A percentile compares a stretch with the other conserved stretches of the same genome.
These are phyloP conservation scores for Eucalyptus pumila DNA, from an alignment of 345 rosid genomes.

Conservation along the genomic window DNA sequence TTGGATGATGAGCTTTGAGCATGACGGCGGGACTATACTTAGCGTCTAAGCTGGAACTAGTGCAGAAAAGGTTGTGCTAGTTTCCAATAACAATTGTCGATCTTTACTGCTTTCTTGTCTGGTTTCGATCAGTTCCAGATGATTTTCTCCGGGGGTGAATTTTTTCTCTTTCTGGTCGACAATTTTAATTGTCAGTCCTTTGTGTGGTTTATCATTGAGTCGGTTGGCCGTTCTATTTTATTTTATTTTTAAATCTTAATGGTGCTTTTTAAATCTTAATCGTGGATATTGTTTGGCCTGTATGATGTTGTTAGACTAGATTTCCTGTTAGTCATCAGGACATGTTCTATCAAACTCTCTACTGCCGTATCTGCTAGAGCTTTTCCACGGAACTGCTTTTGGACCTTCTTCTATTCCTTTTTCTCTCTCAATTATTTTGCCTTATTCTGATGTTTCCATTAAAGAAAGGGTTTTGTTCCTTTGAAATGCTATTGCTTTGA, in stretches of 20 bases:
- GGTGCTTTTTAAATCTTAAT: not conserved
- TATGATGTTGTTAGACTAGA: not conserved
- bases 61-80: constrained; percentile 25
- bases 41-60: constrained; percentile 19
- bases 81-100: constrained; percentile 19
- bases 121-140: constrained; percentile 5
- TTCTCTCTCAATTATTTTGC: not conserved
- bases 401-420: too few species aligned
- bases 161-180: not conserved
- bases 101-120: constrained; percentile 34
- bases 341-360: not conserved
- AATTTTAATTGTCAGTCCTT: not conserved
- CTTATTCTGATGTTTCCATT: not conserved
- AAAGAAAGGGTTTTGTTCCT: not conserved
- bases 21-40: constrained; percentile 16
- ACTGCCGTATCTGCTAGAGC: not conserved
- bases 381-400: not conserved
- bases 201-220: not conserved
- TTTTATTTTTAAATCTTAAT: not conserved
- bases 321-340: not conserved
- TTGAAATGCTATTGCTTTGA: not conserved
- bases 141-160: not conserved
- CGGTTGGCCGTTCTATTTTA: not conserved
- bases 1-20: not conserved
- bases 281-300: not conserved